Conservation (phyloP, 2,329 filamentous ascomycete genomes). For the Hypoxylon sp. region DNA sequence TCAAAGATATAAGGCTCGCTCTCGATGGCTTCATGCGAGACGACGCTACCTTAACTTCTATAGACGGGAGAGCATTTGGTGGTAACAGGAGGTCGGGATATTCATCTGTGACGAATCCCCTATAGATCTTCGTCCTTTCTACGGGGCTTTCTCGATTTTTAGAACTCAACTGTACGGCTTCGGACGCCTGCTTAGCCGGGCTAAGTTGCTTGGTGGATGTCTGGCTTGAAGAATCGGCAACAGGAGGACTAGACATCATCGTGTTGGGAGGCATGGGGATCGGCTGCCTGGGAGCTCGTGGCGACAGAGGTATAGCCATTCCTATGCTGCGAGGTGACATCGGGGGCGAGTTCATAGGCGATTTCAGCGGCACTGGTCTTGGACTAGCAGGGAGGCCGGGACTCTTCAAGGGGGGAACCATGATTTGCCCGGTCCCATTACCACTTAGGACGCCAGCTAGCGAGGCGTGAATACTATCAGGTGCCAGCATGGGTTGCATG, state of each 20-base stretch:
- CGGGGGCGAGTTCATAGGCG: constrained; percentile 73
- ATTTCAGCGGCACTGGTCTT: constrained; percentile 68
- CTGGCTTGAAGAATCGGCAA: constrained; percentile 56
- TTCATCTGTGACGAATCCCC: constrained; percentile 85
- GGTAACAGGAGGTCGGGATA: constrained; percentile 88
- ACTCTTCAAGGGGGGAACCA: constrained; percentile 66
- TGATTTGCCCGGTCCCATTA: constrained; percentile 51
- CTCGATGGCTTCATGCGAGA: constrained; percentile 95
- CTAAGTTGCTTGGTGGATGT: constrained; percentile 61
- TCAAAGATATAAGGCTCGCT: constrained; percentile 85
- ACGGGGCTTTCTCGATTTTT: constrained; percentile 58
- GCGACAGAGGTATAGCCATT: constrained; percentile 73
- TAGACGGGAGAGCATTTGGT: constrained; percentile 88
- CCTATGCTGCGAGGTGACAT: constrained; percentile 73
- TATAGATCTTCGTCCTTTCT: constrained; percentile 73
- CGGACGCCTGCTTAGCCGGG: constrained; percentile 56
- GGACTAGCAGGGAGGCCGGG: constrained; percentile 74
- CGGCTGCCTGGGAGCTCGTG: constrained; percentile 80
- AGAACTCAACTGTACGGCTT: constrained; percentile 50
- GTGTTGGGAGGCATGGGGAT: constrained; percentile 81
- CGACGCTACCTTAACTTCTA: constrained; percentile 89
- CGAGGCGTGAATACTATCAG: constrained; percentile 63
- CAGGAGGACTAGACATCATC: constrained; percentile 73
- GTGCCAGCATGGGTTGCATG: constrained; percentile 55
- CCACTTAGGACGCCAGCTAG: constrained; percentile 67